Percentiles rank a stretch among this genome's conserved stretches.
Evolutionary conservation across 257 asterid genomes (phyloP).

Genomic region (Cynanchum wilfordii): DNA sequence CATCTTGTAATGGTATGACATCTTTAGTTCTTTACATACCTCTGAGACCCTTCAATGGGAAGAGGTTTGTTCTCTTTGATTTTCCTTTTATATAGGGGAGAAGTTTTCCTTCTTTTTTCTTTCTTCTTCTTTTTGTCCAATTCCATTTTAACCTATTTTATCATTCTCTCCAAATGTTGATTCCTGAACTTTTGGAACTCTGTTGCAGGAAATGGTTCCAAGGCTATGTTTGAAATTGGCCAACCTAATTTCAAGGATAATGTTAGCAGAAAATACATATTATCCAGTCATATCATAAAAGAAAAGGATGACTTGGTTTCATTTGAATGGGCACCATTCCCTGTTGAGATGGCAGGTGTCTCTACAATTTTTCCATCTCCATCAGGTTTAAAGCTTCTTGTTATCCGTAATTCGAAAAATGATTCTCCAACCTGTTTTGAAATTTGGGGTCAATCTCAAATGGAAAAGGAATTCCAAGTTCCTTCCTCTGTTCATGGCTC

Average conservation of each 20-base stretch:
- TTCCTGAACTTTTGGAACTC: slow-evolving; percentile 7
- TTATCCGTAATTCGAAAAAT: slow-evolving; percentile 65
- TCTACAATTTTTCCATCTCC: slow-evolving; percentile 77
- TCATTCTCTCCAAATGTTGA: slow-evolving; percentile 3
- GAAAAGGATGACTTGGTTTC: slow-evolving; percentile 34
- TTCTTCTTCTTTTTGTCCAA: background rate
- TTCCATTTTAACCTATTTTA: background rate
- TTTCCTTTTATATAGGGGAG: background rate
- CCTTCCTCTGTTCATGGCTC: slow-evolving; percentile 72
- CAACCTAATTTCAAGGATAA: slow-evolving; percentile 76
- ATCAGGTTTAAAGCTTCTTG: slow-evolving; percentile 80
- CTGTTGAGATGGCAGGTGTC: slow-evolving; percentile 65
- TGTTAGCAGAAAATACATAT: slow-evolving; percentile 56
- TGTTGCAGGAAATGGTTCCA: slow-evolving; percentile 50
- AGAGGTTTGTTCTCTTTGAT: background rate
- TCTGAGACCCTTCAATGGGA: background rate
- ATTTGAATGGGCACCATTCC: slow-evolving; percentile 83
- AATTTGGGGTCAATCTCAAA: slow-evolving; percentile 72
- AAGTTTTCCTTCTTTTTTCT: no score
- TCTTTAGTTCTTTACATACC: background rate
- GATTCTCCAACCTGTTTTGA: slow-evolving; percentile 76
- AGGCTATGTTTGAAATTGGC: slow-evolving; percentile 61
- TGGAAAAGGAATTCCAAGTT: slow-evolving; percentile 64
- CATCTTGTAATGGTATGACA: slow-evolving; percentile 43
- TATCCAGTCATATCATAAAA: slow-evolving; percentile 54